Percentiles rank a stretch among this genome's conserved stretches.
phyloP scores from a whole-genome alignment of 768 basidiomycete species.

The Amyloporia xantha region DNA sequence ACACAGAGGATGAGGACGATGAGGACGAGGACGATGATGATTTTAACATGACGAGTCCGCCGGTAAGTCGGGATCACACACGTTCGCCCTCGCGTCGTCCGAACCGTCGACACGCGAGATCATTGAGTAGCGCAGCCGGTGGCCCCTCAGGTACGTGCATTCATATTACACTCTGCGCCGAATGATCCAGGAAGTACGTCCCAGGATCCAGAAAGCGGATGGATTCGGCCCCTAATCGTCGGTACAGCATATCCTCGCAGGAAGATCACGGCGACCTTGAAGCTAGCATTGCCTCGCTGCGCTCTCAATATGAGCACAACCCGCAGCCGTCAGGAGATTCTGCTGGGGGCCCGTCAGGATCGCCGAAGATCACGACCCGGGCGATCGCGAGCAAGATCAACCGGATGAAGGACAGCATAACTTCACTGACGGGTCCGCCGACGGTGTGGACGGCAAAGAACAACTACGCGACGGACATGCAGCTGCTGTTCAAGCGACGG shows the following conservation, averaged over 20 bases:
- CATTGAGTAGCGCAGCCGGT: conserved; percentile 10
- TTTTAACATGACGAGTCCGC: conserved; percentile 21
- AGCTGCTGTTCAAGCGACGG: conserved; percentile 82
- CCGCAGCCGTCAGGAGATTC: neutral
- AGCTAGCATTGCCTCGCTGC: conserved; percentile 30
- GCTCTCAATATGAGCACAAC: conserved; percentile 8
- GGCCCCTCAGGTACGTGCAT: conserved; percentile 13
- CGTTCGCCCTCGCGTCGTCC: conserved; percentile 9
- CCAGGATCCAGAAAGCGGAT: conserved; percentile 11
- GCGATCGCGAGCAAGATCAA: conserved; percentile 42
- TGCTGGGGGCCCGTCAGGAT: conserved; percentile 18
- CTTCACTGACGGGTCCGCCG: conserved; percentile 32
- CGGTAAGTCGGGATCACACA: conserved; percentile 30
- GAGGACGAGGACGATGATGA: conserved; percentile 51
- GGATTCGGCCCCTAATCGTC: conserved; percentile 16
- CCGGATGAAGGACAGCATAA: conserved; percentile 45
- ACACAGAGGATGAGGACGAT: conserved; percentile 49
- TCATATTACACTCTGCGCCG: neutral
- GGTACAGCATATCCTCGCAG: conserved; percentile 44
- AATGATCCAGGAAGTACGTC: neutral
- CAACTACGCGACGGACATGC: conserved; percentile 79
- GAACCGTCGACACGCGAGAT: conserved; percentile 12
- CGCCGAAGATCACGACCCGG: conserved; percentile 28
- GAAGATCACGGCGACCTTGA: conserved; percentile 40
- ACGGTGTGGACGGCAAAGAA: conserved; percentile 71